Percentiles rank a stretch among this genome's conserved stretches.
These are phyloP conservation scores for Sphagnum fallax DNA, from an alignment of 228 moss, liverwort and hornwort species.

Conservation along the genomic window DNA sequence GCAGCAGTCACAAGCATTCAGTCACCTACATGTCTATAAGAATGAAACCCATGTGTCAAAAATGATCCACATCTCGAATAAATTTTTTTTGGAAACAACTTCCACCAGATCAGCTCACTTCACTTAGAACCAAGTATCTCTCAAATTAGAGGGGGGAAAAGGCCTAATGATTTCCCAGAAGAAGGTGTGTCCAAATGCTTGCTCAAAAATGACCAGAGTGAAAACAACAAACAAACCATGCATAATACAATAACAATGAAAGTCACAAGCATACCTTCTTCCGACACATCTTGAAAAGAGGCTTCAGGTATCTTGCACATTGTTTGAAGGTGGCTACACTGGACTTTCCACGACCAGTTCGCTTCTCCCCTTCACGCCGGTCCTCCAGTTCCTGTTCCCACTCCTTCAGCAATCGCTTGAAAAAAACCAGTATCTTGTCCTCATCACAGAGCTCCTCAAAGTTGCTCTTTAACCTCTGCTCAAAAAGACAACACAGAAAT, in stretches of 20 bases:
- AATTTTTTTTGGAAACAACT: too few relatives aligned
- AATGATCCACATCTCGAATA: too few relatives aligned
- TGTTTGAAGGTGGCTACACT: conserved; percentile 97
- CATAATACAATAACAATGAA: too few relatives aligned
- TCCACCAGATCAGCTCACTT: too few relatives aligned
- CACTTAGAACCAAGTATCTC: too few relatives aligned
- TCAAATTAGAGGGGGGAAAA: too few relatives aligned
- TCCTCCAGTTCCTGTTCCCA: conserved; percentile 98
- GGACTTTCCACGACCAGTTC: conserved; percentile 97
- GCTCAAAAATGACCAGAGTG: too few relatives aligned
- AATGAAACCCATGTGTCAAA: not conserved
- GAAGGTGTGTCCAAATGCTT: too few relatives aligned
- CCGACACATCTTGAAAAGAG: conserved; percentile 85
- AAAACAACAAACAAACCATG: too few relatives aligned
- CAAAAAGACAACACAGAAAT: not conserved
- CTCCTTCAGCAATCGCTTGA: conserved; percentile 87
- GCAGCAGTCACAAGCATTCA: too few relatives aligned
- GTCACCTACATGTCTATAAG: not conserved
- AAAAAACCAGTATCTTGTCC: conserved; percentile 95
- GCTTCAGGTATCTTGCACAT: conserved; percentile 95
- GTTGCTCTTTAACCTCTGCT: conserved; percentile 78
- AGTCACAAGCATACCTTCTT: conserved; percentile 43
- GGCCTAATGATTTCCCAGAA: too few relatives aligned
- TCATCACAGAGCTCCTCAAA: conserved; percentile 93
- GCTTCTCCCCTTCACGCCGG: conserved; percentile 68